Evolutionary conservation across 1,284 basidiomycete species (phyloP).

Genomic region (Pascua guehoae): DNA sequence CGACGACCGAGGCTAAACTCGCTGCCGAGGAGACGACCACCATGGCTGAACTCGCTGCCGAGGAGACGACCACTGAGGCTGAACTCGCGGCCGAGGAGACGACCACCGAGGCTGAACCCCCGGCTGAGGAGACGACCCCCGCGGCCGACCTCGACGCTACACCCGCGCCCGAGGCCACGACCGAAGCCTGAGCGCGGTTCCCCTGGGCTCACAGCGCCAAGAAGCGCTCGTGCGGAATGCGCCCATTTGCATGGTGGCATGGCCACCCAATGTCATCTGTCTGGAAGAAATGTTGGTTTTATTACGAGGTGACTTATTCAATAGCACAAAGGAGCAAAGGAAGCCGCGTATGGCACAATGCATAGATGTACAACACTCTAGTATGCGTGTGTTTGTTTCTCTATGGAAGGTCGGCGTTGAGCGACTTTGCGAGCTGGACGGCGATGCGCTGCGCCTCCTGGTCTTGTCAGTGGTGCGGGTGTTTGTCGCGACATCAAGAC

Average conservation of each 20-base stretch:
- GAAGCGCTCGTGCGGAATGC: no score
- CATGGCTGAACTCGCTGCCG: no score
- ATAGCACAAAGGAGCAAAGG: neutral
- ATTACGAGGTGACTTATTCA: neutral
- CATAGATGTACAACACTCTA: slow-evolving; percentile 10
- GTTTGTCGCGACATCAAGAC: neutral
- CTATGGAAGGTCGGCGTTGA: slow-evolving; percentile 16
- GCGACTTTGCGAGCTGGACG: slow-evolving; percentile 10
- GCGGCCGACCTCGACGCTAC: no score
- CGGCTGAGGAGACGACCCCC: neutral
- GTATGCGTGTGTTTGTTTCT: neutral
- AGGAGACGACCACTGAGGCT: no score
- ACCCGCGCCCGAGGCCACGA: no score
- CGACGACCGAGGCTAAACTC: neutral
- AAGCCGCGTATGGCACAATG: slow-evolving; percentile 1
- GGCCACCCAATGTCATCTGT: no score
- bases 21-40: no score
- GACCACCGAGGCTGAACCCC: no score
- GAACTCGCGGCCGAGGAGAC: neutral
- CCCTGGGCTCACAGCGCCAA: no score
- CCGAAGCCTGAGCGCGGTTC: no score
- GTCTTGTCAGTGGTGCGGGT: neutral
- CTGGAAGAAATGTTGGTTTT: no score
- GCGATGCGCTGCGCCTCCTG: slow-evolving; percentile 15
- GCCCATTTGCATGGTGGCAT: no score